Conservation (phyloP, 2,329 filamentous ascomycete species). For the Mycosphaerella arachidis region DNA sequence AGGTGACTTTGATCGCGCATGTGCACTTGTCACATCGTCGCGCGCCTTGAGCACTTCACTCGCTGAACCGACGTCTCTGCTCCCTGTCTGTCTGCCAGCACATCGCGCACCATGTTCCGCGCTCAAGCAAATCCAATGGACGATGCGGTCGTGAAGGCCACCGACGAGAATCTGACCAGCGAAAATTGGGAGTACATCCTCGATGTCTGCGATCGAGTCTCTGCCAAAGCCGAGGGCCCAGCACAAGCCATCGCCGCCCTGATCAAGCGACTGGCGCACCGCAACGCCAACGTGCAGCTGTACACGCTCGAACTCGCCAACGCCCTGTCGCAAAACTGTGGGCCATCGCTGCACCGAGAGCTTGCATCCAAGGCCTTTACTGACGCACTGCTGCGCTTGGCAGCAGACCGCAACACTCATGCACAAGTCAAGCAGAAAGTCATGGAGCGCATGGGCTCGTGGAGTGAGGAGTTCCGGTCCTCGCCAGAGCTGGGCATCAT, state of each 20-base stretch:
- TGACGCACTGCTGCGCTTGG: constrained; percentile 83
- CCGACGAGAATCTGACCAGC: constrained; percentile 94
- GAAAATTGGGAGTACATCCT: constrained; percentile 70
- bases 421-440: constrained; percentile 97
- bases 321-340: constrained; percentile 87
- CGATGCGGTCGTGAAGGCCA: constrained; percentile 61
- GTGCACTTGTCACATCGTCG: not conserved
- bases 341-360: constrained; percentile 79
- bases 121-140: constrained; percentile 11
- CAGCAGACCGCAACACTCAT: constrained; percentile 90
- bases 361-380: constrained; percentile 89
- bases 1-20: not conserved
- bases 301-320: constrained; percentile 94
- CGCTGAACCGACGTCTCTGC: not conserved
- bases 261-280: constrained; percentile 86
- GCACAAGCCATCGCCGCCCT: constrained; percentile 68
- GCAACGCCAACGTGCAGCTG: constrained; percentile 92
- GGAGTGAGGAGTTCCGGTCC: constrained; percentile 88
- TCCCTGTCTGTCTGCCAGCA: constrained; percentile 3
- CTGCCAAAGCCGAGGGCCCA: constrained; percentile 32
- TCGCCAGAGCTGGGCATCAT: constrained; percentile 94
- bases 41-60: not conserved
- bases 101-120: constrained; percentile 10
- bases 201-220: constrained; percentile 39
- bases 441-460: constrained; percentile 90